A percentile compares a stretch with the other conserved stretches of the same genome.
phyloP scores from a whole-genome alignment of 306 rosid species.

The Calophaca sinica region DNA sequence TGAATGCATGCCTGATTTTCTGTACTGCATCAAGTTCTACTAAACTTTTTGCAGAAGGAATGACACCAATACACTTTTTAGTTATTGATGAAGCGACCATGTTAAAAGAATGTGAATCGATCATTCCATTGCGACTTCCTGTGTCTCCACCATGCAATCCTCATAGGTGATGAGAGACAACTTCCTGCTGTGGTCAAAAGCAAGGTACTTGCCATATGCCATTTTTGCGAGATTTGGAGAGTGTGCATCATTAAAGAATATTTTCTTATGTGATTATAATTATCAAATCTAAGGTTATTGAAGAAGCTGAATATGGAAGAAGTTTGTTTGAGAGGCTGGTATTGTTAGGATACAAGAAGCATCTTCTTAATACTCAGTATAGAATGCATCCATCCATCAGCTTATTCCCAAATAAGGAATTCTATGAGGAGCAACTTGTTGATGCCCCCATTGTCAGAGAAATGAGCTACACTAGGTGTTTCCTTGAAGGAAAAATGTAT shows the following conservation, averaged over 20 bases:
- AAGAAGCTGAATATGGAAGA: constrained; percentile 57
- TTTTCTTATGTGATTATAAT: not conserved
- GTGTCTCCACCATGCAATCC: constrained; percentile 53
- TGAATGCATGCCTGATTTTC: constrained; percentile 47
- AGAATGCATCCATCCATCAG: constrained; percentile 67
- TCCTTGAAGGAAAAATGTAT: not conserved
- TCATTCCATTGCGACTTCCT: constrained; percentile 63
- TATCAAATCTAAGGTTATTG: constrained; percentile 41
- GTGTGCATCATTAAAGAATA: not conserved
- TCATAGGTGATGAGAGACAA: constrained; percentile 70
- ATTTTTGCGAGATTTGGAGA: constrained; percentile 5
- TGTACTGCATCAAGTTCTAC: constrained; percentile 59
- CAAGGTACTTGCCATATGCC: constrained; percentile 49
- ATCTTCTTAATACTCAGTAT: constrained; percentile 49
- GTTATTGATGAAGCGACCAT: constrained; percentile 71
- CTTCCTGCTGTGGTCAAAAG: constrained; percentile 71
- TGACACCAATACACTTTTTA: constrained; percentile 32
- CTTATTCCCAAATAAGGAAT: constrained; percentile 52
- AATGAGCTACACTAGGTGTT: not conserved
- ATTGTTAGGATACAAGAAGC: constrained; percentile 45
- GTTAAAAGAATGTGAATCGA: constrained; percentile 69
- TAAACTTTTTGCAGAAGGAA: constrained; percentile 35
- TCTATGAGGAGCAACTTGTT: constrained; percentile 45
- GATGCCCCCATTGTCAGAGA: constrained; percentile 46
- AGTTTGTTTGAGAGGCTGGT: constrained; percentile 60